Base-by-base conservation (phyloP, 257 asterid genomes). In the Nicotiana noctiflora region DNA sequence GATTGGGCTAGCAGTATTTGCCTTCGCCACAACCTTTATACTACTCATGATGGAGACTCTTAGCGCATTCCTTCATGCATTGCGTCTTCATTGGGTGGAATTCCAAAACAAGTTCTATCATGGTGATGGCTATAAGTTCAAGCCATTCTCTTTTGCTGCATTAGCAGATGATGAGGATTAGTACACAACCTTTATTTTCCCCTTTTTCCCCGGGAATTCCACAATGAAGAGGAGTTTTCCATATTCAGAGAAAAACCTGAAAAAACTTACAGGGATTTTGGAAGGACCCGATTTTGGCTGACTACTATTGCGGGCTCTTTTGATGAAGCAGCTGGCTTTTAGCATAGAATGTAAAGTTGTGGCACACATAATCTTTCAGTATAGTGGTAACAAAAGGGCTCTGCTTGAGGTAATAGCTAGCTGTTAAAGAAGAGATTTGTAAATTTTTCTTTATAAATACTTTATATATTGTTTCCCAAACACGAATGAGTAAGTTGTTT, bases 81-180 rank as follows among this genome's bases (percentile, higher is more conserved):
- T 94, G 83, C 98, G 97, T 83, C 97, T 94, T 78, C 98, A 94
- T 78, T 93, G 98, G 98, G 98, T 94, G 57, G 98, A 94, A 83
- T 94, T 92, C 82, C 98, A 94, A 78, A 89, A 83, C 88, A 94
- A 94, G 86, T 94, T 93, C 88, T 94, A 93, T 83, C 87, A 85
- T 0, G 98, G 98, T 19, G 98, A 93, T 64, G 98, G 98, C 85
- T 94, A 92, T 80, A 94, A 94, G 81, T 94, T 94, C 84, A 87
- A 64, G 77, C 98, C 98, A 29, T 92, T 94, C 64, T 90, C 97
- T 37, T 94, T 94, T 70, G 92, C 94, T 75, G 84, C 89, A 21
- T 85, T 93, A 83, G 85, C 86, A 13, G 94, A 89, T 2, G 89
- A 88, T 2, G 94, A 92, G 3, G 89, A 89, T 32, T 91, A 92